These are phyloP conservation scores for Clavulina sp. DNA, from an alignment of 768 basidiomycete genomes.

Conservation along the genomic window DNA sequence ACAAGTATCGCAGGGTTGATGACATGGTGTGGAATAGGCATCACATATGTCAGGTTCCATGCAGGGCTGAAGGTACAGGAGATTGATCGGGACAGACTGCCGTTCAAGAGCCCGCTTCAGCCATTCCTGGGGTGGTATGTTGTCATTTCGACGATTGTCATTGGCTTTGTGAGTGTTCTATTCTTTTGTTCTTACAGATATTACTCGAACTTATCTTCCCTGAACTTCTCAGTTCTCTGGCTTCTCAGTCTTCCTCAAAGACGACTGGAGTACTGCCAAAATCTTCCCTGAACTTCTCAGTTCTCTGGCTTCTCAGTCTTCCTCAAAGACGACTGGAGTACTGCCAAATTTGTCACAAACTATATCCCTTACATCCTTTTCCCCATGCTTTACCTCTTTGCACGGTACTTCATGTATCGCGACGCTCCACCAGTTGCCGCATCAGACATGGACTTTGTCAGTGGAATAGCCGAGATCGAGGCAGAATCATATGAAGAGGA, in stretches of 20 bases:
- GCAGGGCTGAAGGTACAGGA: constrained; percentile 69
- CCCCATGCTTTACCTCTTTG: constrained; percentile 51
- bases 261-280: constrained; percentile 33
- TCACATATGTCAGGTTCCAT: constrained; percentile 73
- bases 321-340: constrained; percentile 26
- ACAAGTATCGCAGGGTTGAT: constrained; percentile 38
- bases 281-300: too few species aligned
- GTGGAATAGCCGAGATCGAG: constrained; percentile 42
- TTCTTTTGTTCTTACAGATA: constrained; percentile 4
- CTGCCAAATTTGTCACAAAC: constrained; percentile 58
- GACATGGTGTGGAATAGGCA: constrained; percentile 63
- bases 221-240: constrained; percentile 25
- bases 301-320: constrained; percentile 27
- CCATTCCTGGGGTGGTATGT: constrained; percentile 22
- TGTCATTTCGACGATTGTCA: constrained; percentile 17
- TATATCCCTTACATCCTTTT: constrained; percentile 52
- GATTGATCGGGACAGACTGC: constrained; percentile 48
- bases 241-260: constrained; percentile 16
- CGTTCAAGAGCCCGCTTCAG: constrained; percentile 48
- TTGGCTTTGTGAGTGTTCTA: constrained; percentile 15
- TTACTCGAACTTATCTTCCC: background rate
- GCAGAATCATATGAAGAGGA: background rate
- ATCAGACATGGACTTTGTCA: constrained; percentile 72
- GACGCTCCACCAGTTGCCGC: constrained; percentile 29
- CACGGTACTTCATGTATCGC: constrained; percentile 31